These are phyloP conservation scores for Clavispora carvajalis DNA, from an alignment of 805 yeast genomes.

Conservation along the genomic window DNA sequence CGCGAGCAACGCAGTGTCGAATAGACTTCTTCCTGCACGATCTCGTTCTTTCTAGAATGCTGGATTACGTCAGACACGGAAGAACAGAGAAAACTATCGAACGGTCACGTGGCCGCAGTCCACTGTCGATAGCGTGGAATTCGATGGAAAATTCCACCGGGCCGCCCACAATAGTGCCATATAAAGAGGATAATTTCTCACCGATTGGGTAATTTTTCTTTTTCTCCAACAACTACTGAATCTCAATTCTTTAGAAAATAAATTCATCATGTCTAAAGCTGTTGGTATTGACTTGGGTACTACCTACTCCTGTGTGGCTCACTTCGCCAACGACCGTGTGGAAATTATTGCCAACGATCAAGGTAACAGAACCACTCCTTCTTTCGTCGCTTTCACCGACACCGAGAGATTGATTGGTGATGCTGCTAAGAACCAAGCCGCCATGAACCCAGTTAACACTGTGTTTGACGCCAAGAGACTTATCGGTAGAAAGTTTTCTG, in stretches of 20 bases:
- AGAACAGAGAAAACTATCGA: background rate
- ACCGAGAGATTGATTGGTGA: constrained; percentile 30
- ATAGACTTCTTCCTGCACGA: too few relatives aligned
- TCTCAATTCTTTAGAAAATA: background rate
- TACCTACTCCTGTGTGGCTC: constrained; percentile 31
- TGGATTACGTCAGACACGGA: background rate
- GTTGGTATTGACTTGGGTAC: constrained; percentile 32
- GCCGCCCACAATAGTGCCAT: constrained; percentile 2
- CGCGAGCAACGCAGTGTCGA: too few relatives aligned
- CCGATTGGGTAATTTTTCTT: background rate
- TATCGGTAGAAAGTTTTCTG: constrained; percentile 27
- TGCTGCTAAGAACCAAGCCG: constrained; percentile 32
- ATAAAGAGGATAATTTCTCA: constrained; percentile 3
- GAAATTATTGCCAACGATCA: constrained; percentile 30
- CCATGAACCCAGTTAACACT: constrained; percentile 30
- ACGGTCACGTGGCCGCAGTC: background rate
- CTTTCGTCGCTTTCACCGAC: constrained; percentile 31
- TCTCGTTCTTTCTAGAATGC: background rate
- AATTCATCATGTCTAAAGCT: constrained; percentile 22
- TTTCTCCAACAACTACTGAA: constrained; percentile 4
- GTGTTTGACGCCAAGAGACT: constrained; percentile 32
- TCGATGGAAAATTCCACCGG: constrained; percentile 13
- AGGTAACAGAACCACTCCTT: constrained; percentile 32
- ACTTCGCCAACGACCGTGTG: constrained; percentile 29
- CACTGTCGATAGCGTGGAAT: constrained; percentile 6